Percentiles rank a stretch among this genome's conserved stretches.
Evolutionary conservation across 1,139 yeast species (phyloP).

Genomic region (Suhomyces choctaworum): DNA sequence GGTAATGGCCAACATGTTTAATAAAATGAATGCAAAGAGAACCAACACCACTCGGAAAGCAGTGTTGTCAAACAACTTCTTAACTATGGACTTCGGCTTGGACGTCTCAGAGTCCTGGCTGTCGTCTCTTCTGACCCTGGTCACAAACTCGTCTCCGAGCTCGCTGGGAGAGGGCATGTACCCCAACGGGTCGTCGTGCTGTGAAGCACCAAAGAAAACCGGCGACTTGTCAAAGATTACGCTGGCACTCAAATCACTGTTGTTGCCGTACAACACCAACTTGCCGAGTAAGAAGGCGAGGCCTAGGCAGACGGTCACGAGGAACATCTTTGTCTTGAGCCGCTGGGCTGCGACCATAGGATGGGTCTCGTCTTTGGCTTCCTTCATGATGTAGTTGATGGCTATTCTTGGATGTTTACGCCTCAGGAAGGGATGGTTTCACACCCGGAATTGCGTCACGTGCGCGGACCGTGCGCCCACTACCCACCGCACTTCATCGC

Average conservation of each 20-base stretch:
- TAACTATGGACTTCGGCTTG: slow-evolving; percentile 10
- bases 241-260: background rate
- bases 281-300: slow-evolving; percentile 4
- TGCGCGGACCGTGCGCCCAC: background rate
- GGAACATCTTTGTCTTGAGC: slow-evolving; percentile 8
- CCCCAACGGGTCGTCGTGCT: background rate
- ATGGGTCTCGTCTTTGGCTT: background rate
- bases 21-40: slow-evolving; percentile 30
- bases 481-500: slow-evolving; percentile 8
- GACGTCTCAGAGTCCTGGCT: slow-evolving; percentile 1
- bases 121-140: slow-evolving; percentile 8
- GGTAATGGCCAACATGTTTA: slow-evolving; percentile 38
- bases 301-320: slow-evolving; percentile 3
- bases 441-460: slow-evolving; percentile 2
- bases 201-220: background rate
- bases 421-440: slow-evolving; percentile 1
- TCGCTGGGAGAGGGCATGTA: background rate
- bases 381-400: slow-evolving; percentile 6
- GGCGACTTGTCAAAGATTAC: background rate
- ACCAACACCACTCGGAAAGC: slow-evolving; percentile 29
- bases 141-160: slow-evolving; percentile 1
- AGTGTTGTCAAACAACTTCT: slow-evolving; percentile 16
- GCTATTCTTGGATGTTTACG: slow-evolving; percentile 4
- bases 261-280: slow-evolving; percentile 1
- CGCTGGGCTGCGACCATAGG: slow-evolving; percentile 9